These are phyloP conservation scores for Blastomyces gilchristii DNA, from an alignment of 2,329 filamentous ascomycete genomes.

Conservation along the genomic window DNA sequence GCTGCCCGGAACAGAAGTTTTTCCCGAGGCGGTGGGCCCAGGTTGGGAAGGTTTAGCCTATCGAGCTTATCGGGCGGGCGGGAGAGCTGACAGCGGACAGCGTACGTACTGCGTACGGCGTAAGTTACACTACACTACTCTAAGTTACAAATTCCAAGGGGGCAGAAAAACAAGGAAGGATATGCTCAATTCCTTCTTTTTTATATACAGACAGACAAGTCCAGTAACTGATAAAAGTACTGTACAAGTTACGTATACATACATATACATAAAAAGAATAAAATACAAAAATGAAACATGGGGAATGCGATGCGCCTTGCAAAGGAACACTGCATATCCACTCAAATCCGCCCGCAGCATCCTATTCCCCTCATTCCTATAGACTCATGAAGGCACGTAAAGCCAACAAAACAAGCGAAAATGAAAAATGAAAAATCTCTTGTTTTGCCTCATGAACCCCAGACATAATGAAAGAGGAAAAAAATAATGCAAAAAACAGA, in stretches of 20 bases:
- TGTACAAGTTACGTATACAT: not conserved
- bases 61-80: conserved; percentile 4
- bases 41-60: conserved; percentile 10
- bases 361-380: not conserved
- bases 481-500: not conserved
- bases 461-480: not conserved
- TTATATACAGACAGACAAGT: not conserved
- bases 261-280: not conserved
- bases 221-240: not conserved
- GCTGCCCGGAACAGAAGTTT: conserved; percentile 15
- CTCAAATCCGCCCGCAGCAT: not conserved
- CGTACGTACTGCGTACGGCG: too few species aligned
- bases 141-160: too few species aligned
- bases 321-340: not conserved
- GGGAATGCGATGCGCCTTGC: not conserved
- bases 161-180: too few species aligned
- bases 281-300: not conserved
- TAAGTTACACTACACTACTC: too few species aligned
- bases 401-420: not conserved
- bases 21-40: conserved; percentile 17
- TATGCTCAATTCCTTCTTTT: not conserved
- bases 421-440: not conserved
- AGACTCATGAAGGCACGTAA: not conserved
- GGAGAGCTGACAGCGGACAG: too few species aligned
- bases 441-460: not conserved